Evolutionary conservation across 2,329 filamentous ascomycete species (phyloP), one percentile per base, ranked within the genome.

Genomic region (Cladophialophora bantiana): DNA sequence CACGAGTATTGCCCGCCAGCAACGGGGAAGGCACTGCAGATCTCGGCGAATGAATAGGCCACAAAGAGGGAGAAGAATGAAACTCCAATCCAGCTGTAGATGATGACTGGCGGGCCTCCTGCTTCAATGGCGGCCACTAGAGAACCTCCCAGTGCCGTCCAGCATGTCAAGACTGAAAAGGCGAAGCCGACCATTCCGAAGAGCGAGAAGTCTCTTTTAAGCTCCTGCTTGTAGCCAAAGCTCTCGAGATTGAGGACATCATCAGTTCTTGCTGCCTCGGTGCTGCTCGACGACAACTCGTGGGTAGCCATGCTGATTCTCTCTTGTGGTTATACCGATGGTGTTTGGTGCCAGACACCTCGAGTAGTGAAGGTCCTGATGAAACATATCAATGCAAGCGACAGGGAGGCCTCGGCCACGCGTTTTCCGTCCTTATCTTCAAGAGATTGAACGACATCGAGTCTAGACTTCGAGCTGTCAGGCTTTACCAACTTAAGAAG

Each of bases 151-250:
- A 88, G 75, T 2, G 85, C 85, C 36, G 83, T 85, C 85, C 85
- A 88, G 73, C 80, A 84, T 36, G 85, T 87, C 50, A 88, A 83
- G 53, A 88, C 84, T 62, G 80, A 83, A 74, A 88, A 88, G 53
- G 80, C 83, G 75, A 88, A 88, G 0, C 84, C 85, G 45, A 88
- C 79, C 83, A 88, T 88, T 36, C 85, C 84, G 38, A 87, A 70
- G 5, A 86, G 74, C 7, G 83, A 79, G 70, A 87, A 88, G 13
- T 80, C 83, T 9, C 85, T 82, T 73, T 85, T 86, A 69, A 88
- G 80, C 74, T 88, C 84, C 84, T 66, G 58, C 58, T 61, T 53
- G 34, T 61, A 61, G 34, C 58, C 58, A 20, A 64, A 20, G 53
- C 60, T 63, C 40, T 63, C 60, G n/a, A 63, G 60, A 2, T 55